Percentiles rank a stretch among this genome's conserved stretches.
Conservation (phyloP, 2,329 filamentous ascomycete genomes). For the Aspergillus flavus region DNA sequence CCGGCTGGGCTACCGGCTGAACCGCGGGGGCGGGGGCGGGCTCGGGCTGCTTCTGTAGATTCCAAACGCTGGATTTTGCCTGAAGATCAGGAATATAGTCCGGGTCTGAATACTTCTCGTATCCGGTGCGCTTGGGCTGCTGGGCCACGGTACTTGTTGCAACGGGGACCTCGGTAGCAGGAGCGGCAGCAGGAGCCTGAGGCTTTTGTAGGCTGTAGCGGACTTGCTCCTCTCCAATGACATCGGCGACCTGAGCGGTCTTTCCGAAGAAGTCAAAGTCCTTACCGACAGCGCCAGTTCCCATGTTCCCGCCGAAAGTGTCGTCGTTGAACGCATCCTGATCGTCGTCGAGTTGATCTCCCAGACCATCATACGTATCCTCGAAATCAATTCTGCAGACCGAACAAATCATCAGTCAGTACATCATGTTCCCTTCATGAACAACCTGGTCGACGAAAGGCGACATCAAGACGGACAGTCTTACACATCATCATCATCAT, state of each 20-base stretch:
- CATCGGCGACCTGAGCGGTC: conserved; percentile 82
- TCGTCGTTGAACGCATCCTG: conserved; percentile 97
- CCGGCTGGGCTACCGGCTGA: conserved; percentile 14
- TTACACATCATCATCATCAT: conserved; percentile 66
- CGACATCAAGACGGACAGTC: conserved; percentile 39
- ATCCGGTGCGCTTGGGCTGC: conserved; percentile 75
- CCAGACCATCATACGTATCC: conserved; percentile 94
- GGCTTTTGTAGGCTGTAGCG: conserved; percentile 77
- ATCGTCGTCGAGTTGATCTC: conserved; percentile 85
- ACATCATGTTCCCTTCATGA: not conserved
- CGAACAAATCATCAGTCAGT: not conserved
- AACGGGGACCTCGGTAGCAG: conserved; percentile 38
- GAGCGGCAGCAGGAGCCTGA: conserved; percentile 39
- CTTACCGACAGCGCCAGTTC: conserved; percentile 66
- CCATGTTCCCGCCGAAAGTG: conserved; percentile 71
- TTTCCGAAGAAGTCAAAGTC: conserved; percentile 97
- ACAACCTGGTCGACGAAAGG: not conserved
- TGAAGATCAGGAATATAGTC: conserved; percentile 87
- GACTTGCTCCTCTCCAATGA: conserved; percentile 87
- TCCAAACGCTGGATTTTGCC: conserved; percentile 93
- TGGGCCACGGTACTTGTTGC: conserved; percentile 37
- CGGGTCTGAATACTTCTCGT: conserved; percentile 85
- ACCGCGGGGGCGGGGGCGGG: conserved; percentile 10
- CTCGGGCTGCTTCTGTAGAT: conserved; percentile 55
- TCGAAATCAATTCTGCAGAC: conserved; percentile 76